These are phyloP conservation scores for Helotiales sp. DNA, from an alignment of 2,329 filamentous ascomycete genomes.

Conservation along the genomic window DNA sequence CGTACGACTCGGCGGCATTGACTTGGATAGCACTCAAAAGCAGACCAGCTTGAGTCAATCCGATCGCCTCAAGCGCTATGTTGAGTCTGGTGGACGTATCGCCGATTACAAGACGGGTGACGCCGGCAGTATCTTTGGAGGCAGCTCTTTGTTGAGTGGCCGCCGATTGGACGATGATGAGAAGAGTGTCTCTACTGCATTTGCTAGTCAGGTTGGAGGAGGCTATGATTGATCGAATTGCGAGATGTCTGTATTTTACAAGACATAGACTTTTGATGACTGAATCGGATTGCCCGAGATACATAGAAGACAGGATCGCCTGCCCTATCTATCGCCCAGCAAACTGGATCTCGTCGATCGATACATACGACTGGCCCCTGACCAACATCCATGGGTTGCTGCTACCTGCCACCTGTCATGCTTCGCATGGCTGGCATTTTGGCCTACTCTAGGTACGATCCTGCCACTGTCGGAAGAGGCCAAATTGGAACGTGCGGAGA, in stretches of 20 bases:
- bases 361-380: conserved; percentile 16
- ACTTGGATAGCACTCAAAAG: conserved; percentile 77
- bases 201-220: conserved; percentile 86
- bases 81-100: conserved; percentile 79
- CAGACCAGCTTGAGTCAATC: conserved; percentile 77
- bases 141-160: conserved; percentile 53
- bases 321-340: conserved; percentile 24
- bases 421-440: neutral
- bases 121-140: conserved; percentile 69
- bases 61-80: conserved; percentile 92
- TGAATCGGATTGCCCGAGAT: conserved; percentile 26
- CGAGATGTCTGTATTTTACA: conserved; percentile 15
- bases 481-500: neutral
- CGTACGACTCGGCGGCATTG: conserved; percentile 77
- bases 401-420: conserved; percentile 9
- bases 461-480: neutral
- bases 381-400: conserved; percentile 7
- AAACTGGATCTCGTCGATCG: conserved; percentile 30
- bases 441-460: neutral
- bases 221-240: conserved; percentile 44
- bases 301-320: conserved; percentile 15
- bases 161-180: conserved; percentile 82
- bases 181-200: conserved; percentile 94
- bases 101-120: conserved; percentile 59
- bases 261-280: conserved; percentile 31